Evolutionary conservation across 257 asterid genomes (phyloP).

Genomic region (Prunella vulgaris): DNA sequence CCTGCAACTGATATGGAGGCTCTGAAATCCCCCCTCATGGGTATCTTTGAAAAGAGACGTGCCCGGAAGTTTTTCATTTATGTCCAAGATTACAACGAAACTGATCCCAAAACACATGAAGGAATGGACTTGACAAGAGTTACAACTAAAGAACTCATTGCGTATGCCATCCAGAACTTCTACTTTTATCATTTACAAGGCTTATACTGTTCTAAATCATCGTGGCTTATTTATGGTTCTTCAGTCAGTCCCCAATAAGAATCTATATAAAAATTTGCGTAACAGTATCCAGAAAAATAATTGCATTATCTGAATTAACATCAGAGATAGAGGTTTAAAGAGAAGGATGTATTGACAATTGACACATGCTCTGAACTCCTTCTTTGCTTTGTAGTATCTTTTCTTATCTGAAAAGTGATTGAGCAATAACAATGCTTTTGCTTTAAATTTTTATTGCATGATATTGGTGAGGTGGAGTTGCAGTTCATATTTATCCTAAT

Average conservation of each 20-base stretch:
- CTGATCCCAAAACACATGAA: conserved; percentile 76
- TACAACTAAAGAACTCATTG: conserved; percentile 74
- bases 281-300: neutral
- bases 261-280: neutral
- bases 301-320: neutral
- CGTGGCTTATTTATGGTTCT: neutral
- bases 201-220: neutral
- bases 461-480: neutral
- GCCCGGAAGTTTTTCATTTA: conserved; percentile 91
- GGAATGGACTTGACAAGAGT: conserved; percentile 93
- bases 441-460: neutral
- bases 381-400: neutral
- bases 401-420: neutral
- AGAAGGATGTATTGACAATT: conserved; percentile 1
- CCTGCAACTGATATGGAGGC: conserved; percentile 97
- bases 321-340: neutral
- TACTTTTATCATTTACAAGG: neutral
- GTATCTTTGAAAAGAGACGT: conserved; percentile 94
- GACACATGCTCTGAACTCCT: neutral
- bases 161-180: conserved; percentile 42
- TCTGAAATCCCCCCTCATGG: conserved; percentile 96
- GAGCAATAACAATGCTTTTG: neutral
- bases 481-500: neutral
- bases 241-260: neutral
- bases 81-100: conserved; percentile 84